Evolutionary conservation across 1,284 basidiomycete species (phyloP).

Genomic region (Tranzscheliella williamsii): DNA sequence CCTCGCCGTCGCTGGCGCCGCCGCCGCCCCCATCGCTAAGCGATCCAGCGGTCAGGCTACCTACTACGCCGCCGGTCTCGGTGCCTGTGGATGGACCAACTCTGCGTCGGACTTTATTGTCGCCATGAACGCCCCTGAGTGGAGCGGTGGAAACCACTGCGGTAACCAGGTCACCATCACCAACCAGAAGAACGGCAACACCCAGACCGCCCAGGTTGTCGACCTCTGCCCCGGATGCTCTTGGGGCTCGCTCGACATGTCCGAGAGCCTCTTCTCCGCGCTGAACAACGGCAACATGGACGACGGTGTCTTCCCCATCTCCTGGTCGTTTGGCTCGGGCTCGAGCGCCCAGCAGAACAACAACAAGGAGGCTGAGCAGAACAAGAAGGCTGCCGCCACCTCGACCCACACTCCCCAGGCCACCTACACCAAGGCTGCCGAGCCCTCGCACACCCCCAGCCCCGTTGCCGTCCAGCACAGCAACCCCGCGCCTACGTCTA

Average conservation of each 20-base stretch:
- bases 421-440: slow-evolving; percentile 7
- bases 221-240: slow-evolving; percentile 76
- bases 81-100: slow-evolving; percentile 41
- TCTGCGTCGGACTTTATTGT: slow-evolving; percentile 51
- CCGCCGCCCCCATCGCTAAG: slow-evolving; percentile 41
- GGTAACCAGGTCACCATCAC: slow-evolving; percentile 70
- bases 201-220: slow-evolving; percentile 68
- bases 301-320: slow-evolving; percentile 54
- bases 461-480: slow-evolving; percentile 7
- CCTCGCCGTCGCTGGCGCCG: slow-evolving; percentile 40
- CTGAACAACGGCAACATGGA: slow-evolving; percentile 54
- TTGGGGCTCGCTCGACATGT: slow-evolving; percentile 76
- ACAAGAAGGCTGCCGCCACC: slow-evolving; percentile 20
- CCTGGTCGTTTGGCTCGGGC: slow-evolving; percentile 43
- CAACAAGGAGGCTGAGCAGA: slow-evolving; percentile 23
- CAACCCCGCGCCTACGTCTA: slow-evolving; percentile 8
- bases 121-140: slow-evolving; percentile 54
- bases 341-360: slow-evolving; percentile 24
- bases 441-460: slow-evolving; percentile 10
- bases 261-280: slow-evolving; percentile 70
- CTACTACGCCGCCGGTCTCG: slow-evolving; percentile 49
- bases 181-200: slow-evolving; percentile 67
- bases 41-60: slow-evolving; percentile 45
- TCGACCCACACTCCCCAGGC: slow-evolving; percentile 17
- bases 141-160: slow-evolving; percentile 63